Base-by-base conservation (phyloP, 805 yeast species). In the Yarrowia alimentaria region DNA sequence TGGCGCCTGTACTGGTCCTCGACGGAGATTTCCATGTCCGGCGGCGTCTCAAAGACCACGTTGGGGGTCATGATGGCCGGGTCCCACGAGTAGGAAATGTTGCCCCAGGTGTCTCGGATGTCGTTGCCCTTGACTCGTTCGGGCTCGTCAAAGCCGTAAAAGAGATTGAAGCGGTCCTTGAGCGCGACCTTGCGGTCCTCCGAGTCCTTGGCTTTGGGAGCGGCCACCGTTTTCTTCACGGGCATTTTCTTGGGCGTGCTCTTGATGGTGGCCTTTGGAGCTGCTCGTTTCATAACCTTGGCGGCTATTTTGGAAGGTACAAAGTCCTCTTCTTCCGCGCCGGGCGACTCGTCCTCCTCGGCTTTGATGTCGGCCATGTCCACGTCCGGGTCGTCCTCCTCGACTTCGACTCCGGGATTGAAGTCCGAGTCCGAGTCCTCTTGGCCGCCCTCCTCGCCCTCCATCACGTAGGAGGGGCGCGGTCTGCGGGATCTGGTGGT, bases 51-150 rank as follows among this genome's bases (percentile, higher is more conserved):
- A 9, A 24, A 49, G n/a, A 22, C 19, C 18, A 19, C 33, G n/a
- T 45, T 52, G 0, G 28, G 28, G 2, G 61, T 63, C 43, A 64
- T 48, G 5, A 43, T 61, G 54, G 4, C 62, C 56, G 29, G 68
- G 65, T 21, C 70, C 67, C 58, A 78, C 61, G 57, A 64, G 54
- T 79, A 79, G 29, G 77, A 55, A 20, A 68, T 63, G 1, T 63
- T 63, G 26, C 77, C 79, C 79, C 83, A 81, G 4, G 64, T 65
- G 13, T 67, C 69, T 53, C 82, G 75, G 28, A 73, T 68, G 18
- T 70, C 63, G 4, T 77, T 64, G 3, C 77, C 63, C 13, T 64
- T 62, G 9, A 74, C 62, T 32, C 77, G 68, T 47, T 70, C 70
- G 1, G 61, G 62, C 28, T 69, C 71, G 56, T 78, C 73, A 20